Evolutionary conservation across 495 filamentous ascomycete species (phyloP).

Genomic region (Extremus antarcticus): DNA sequence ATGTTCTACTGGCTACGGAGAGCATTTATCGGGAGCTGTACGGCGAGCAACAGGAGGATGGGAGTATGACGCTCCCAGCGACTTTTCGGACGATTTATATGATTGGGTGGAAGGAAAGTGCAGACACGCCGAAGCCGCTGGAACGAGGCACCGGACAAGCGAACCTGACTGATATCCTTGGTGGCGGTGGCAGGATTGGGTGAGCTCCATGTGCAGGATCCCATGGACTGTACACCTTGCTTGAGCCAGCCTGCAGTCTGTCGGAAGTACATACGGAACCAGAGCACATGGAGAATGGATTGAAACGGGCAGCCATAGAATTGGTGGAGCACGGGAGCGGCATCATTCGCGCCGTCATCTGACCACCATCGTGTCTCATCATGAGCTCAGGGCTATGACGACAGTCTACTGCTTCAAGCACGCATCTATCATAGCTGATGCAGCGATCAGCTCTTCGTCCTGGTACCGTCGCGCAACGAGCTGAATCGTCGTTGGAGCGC

Average conservation of each 20-base stretch:
- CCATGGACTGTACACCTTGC: too few species aligned
- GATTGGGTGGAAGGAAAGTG: slow-evolving; percentile 94
- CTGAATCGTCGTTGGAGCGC: neutral
- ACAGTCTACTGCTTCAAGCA: neutral
- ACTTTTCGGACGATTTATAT: slow-evolving; percentile 92
- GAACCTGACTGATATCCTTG: slow-evolving; percentile 21
- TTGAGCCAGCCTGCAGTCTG: too few species aligned
- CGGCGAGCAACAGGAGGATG: slow-evolving; percentile 55
- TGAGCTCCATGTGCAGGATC: neutral
- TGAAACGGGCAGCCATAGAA: too few species aligned
- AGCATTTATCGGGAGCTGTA: slow-evolving; percentile 82
- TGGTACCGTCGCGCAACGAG: neutral
- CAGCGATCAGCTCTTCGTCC: neutral
- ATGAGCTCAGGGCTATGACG: too few species aligned
- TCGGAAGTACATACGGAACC: too few species aligned
- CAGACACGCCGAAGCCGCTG: slow-evolving; percentile 66
- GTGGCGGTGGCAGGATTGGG: slow-evolving; percentile 19
- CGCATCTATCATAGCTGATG: neutral
- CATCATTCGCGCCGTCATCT: too few species aligned
- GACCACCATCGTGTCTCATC: too few species aligned
- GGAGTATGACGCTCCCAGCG: slow-evolving; percentile 54
- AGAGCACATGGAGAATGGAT: too few species aligned
- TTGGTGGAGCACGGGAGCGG: too few species aligned
- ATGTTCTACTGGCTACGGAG: slow-evolving; percentile 80
- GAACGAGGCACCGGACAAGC: slow-evolving; percentile 50